A percentile compares a stretch with the other conserved stretches of the same genome.
Conservation (phyloP, 2,329 filamentous ascomycete species). For the Epichloe sylvatica region DNA sequence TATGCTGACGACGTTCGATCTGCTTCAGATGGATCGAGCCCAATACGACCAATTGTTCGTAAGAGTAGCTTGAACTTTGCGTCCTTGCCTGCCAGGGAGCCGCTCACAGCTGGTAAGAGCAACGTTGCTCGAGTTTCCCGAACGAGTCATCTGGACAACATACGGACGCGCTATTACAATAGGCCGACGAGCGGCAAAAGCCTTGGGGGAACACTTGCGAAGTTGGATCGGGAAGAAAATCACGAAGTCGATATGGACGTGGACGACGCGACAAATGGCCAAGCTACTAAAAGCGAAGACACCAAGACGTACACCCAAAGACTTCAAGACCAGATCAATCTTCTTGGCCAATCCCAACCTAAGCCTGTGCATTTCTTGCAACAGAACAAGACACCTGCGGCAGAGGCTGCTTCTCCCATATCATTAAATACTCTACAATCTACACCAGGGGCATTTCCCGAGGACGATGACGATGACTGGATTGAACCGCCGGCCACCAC, state of each 20-base stretch:
- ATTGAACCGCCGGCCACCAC: constrained; percentile 36
- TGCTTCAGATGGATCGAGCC: constrained; percentile 58
- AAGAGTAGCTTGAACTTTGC: constrained; percentile 96
- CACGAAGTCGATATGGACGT: constrained; percentile 41
- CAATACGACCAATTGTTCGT: constrained; percentile 61
- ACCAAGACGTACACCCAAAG: constrained; percentile 82
- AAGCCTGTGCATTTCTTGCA: constrained; percentile 25
- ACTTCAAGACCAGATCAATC: constrained; percentile 82
- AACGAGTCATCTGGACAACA: constrained; percentile 63
- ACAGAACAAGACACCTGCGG: constrained; percentile 19
- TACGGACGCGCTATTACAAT: constrained; percentile 60
- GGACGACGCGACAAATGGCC: constrained; percentile 25
- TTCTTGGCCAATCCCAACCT: constrained; percentile 45
- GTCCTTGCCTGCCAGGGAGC: constrained; percentile 80
- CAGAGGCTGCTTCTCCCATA: constrained; percentile 15
- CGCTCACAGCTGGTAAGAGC: constrained; percentile 71
- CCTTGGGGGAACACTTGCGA: constrained; percentile 34
- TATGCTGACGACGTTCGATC: constrained; percentile 37
- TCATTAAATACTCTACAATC: constrained; percentile 21
- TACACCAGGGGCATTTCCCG: constrained; percentile 47
- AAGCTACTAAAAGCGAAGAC: constrained; percentile 29
- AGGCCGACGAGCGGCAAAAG: constrained; percentile 62
- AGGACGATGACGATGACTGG: constrained; percentile 50
- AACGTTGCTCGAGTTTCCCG: constrained; percentile 59
- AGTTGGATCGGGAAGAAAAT: constrained; percentile 30